These are phyloP conservation scores for Mycena alexandri DNA, from an alignment of 768 basidiomycete species.

Conservation along the genomic window DNA sequence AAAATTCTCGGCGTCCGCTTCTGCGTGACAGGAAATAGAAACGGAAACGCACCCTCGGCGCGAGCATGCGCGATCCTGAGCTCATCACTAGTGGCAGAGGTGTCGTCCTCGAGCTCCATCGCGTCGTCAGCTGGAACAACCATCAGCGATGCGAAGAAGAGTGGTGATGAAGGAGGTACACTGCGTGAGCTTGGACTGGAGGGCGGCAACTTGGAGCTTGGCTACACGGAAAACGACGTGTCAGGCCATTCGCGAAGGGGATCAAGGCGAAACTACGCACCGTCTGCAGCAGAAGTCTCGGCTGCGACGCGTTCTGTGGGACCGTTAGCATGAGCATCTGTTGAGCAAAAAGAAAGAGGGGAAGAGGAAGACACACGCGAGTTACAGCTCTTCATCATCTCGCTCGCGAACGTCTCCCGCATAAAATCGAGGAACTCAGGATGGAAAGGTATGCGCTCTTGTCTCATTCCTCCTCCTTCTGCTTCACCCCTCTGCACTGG, in stretches of 20 bases:
- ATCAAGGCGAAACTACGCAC: neutral
- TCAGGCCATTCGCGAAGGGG: neutral
- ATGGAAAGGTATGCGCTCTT: conserved; percentile 14
- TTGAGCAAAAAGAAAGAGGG: no score
- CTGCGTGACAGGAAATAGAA: neutral
- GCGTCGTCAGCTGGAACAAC: neutral
- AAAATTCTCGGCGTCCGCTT: neutral
- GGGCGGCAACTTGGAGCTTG: neutral
- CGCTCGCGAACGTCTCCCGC: conserved; percentile 19
- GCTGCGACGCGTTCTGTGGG: conserved; percentile 19
- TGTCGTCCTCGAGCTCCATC: neutral
- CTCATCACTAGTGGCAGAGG: neutral
- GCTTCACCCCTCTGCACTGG: neutral
- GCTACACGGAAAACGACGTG: neutral
- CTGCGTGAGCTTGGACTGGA: neutral
- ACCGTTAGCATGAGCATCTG: neutral
- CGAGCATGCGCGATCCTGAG: neutral
- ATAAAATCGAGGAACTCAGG: conserved; percentile 25
- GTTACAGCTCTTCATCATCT: conserved; percentile 13
- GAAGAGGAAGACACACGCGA: conserved; percentile 14
- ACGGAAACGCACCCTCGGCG: neutral
- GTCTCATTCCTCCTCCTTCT: neutral
- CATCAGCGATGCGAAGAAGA: neutral
- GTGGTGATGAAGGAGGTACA: neutral
- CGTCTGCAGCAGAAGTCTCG: conserved; percentile 6